Percentiles rank a stretch among this genome's conserved stretches.
phyloP scores from a whole-genome alignment of 1,284 basidiomycete species.

The Termitomyces sp. region DNA sequence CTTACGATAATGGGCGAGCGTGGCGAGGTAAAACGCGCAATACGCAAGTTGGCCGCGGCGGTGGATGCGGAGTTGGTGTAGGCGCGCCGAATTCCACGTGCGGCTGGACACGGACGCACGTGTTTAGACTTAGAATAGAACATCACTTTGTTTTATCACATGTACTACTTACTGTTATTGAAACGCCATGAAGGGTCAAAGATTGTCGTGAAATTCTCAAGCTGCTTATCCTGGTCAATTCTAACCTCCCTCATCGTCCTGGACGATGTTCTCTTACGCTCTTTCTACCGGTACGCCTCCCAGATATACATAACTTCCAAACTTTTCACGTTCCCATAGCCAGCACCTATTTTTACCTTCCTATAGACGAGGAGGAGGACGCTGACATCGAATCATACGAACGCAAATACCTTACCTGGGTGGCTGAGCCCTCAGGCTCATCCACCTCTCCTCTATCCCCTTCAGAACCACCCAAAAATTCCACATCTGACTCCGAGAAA shows the following conservation, averaged over 20 bases:
- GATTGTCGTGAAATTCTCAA: constrained; percentile 4
- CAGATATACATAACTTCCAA: neutral
- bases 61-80: constrained; percentile 36
- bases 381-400: constrained; percentile 40
- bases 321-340: constrained; percentile 28
- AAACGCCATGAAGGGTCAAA: constrained; percentile 9
- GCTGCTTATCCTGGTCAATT: neutral
- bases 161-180: neutral
- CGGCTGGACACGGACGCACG: neutral
- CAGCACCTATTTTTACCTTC: constrained; percentile 56
- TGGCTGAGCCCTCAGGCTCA: constrained; percentile 30
- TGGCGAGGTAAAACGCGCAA: constrained; percentile 66
- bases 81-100: neutral
- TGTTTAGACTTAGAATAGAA: constrained; percentile 2
- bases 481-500: constrained; percentile 22
- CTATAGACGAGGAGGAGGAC: constrained; percentile 52
- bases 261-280: constrained; percentile 53
- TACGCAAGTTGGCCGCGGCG: constrained; percentile 50
- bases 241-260: constrained; percentile 10
- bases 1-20: constrained; percentile 86
- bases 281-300: constrained; percentile 43
- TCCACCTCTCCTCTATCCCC: constrained; percentile 25
- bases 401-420: constrained; percentile 47
- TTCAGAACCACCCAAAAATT: constrained; percentile 20
- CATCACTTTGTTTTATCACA: constrained; percentile 6